Evolutionary conservation across 2,329 filamentous ascomycete genomes (phyloP).

Genomic region (Paramyrothecium roridum): DNA sequence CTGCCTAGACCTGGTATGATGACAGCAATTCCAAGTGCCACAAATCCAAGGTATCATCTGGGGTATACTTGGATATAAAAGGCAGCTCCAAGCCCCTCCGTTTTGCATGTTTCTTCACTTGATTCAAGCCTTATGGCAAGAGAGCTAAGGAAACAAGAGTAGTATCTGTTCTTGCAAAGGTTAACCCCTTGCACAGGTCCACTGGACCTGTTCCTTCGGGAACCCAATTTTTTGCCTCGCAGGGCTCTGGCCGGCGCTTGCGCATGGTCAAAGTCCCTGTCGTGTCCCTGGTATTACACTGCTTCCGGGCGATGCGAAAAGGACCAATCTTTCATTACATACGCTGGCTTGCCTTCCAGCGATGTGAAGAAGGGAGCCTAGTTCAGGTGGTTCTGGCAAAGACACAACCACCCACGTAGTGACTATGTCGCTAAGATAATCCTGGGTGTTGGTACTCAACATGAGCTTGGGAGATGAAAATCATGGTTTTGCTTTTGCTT

Average conservation of each 20-base stretch:
- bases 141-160: constrained; percentile 20
- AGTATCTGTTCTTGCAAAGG: constrained; percentile 24
- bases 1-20: no score
- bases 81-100: background rate
- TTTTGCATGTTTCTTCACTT: constrained; percentile 6
- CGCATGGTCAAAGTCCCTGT: constrained; percentile 6
- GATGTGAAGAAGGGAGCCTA: constrained; percentile 15
- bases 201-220: constrained; percentile 2
- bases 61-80: constrained; percentile 7
- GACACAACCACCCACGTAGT: background rate
- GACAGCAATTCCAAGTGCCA: no score
- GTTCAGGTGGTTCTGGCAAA: background rate
- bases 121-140: constrained; percentile 16
- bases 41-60: no score
- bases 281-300: constrained; percentile 24
- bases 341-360: constrained; percentile 13
- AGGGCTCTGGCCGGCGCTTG: constrained; percentile 12
- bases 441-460: no score
- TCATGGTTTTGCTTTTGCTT: no score
- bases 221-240: constrained; percentile 13
- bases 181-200: constrained; percentile 14
- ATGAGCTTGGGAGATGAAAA: no score
- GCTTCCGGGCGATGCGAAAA: constrained; percentile 16
- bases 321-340: constrained; percentile 15
- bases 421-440: no score